Evolutionary conservation across 2,329 filamentous ascomycete genomes (phyloP), one percentile per base, ranked within the genome.

Genomic region (Clarireedia hainanense): DNA sequence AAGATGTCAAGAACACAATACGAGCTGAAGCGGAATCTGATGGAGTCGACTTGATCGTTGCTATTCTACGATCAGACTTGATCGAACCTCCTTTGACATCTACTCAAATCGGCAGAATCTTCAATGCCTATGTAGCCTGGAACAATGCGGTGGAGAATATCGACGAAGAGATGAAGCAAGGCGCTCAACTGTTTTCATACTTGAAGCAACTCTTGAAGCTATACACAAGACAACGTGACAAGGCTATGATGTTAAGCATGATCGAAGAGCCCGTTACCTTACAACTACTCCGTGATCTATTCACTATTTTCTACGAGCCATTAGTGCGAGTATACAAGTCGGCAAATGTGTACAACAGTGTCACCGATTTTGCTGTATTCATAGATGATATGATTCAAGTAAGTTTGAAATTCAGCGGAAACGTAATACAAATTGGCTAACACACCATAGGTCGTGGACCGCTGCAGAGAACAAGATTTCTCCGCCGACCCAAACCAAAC

Each of bases 281-380:
- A n/a, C 88, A 95, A 68, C 80, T 99, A 27, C 94, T 99, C 79
- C 84, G 91, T 48, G 94, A 99, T 67, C 79, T 99, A 24, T 97
- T 99, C 71, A 95, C 91, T 36, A 97, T 99, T 69, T 99, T 99
- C 75, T 99, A 99, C 73, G 94, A 99, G 69, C 94, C 94, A 0
- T 83, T 99, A 23, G 90, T 99, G 15, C 83, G 94, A 48, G 94
- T 99, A 0, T 99, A 99, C 78, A 99, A 97, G 74, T 96, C 91
- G 20, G 94, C 94, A 61, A 99, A 97, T 65, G 92, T 99, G 26
- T 97, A 97, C 77, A 94, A 85, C 75, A 95, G 89, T 68, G 92
- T 99, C 58, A 97, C 92, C 0, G 94, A 99, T 71, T 97, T 99
- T 74, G 88, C 92, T 0, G 78, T 84, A 40, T 99, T 99, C 65